phyloP scores from a whole-genome alignment of 257 asterid species.

The Solanum stenotomum region DNA sequence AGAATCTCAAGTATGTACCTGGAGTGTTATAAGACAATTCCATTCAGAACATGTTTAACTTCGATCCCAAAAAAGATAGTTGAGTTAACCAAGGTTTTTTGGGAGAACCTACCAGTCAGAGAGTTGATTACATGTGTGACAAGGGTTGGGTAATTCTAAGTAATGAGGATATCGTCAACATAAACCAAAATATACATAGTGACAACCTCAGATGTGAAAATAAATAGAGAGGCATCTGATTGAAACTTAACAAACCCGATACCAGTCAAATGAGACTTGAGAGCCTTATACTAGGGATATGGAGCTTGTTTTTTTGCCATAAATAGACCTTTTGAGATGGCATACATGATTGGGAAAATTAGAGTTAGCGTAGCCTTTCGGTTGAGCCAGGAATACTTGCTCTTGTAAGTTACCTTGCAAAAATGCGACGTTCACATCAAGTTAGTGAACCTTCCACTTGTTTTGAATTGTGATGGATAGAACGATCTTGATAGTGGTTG shows the following conservation, averaged over 20 bases:
- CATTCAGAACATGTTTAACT: background rate
- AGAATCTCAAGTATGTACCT: too few species aligned
- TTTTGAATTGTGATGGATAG: background rate
- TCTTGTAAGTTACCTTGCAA: background rate
- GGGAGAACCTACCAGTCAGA: background rate
- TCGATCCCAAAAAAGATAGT: too few species aligned
- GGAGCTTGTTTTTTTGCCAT: background rate
- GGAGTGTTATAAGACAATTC: too few species aligned
- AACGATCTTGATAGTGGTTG: too few species aligned
- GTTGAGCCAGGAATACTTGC: background rate
- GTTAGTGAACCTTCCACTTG: background rate
- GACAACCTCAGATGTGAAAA: background rate
- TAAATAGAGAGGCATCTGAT: background rate
- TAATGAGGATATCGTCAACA: background rate
- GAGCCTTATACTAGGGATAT: background rate
- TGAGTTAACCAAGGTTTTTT: background rate
- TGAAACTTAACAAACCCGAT: background rate
- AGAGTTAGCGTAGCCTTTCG: background rate
- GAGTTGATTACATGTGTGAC: background rate
- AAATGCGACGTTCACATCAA: background rate
- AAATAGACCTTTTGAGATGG: too few species aligned
- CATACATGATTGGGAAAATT: too few species aligned
- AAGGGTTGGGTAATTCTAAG: background rate
- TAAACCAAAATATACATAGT: background rate
- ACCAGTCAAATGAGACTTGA: too few species aligned